Percentiles rank a stretch among this genome's conserved stretches.
These are phyloP conservation scores for Wickerhamiella galacta DNA, from an alignment of 805 yeast genomes.

Conservation along the genomic window DNA sequence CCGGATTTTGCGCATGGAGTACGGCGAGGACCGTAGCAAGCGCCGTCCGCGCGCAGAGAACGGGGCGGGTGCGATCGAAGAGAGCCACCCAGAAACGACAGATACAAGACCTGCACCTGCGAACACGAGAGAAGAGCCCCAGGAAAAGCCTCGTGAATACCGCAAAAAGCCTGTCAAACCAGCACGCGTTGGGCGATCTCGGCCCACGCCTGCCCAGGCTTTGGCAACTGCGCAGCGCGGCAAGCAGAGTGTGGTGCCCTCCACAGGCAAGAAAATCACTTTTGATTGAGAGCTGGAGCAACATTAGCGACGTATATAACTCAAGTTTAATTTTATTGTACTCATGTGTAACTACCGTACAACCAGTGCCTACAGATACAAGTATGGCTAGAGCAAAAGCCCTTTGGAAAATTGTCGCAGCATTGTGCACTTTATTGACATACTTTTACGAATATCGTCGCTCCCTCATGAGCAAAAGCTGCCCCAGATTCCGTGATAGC, in stretches of 20 bases:
- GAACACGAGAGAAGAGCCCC: neutral
- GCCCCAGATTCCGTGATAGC: too few relatives aligned
- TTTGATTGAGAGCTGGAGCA: slow-evolving; percentile 35
- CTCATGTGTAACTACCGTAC: too few relatives aligned
- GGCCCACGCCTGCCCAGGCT: slow-evolving; percentile 51
- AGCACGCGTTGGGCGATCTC: neutral
- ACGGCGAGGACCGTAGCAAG: slow-evolving; percentile 86
- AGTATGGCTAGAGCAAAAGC: too few relatives aligned
- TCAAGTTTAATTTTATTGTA: too few relatives aligned
- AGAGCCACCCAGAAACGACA: slow-evolving; percentile 3
- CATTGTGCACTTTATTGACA: too few relatives aligned
- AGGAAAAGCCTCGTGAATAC: neutral
- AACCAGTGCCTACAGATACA: too few relatives aligned
- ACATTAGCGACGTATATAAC: too few relatives aligned
- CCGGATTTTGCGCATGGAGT: slow-evolving; percentile 71
- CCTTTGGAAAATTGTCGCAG: too few relatives aligned
- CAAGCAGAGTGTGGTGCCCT: slow-evolving; percentile 72
- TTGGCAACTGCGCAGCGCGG: slow-evolving; percentile 80
- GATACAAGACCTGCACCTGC: neutral
- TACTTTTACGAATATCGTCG: too few relatives aligned
- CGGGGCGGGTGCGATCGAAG: slow-evolving; percentile 12
- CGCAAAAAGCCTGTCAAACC: too few relatives aligned
- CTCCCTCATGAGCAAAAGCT: too few relatives aligned
- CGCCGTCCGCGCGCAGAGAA: slow-evolving; percentile 27
- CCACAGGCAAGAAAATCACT: slow-evolving; percentile 73